Conservation (phyloP, 306 rosid species). For the Sophora flavescens region DNA sequence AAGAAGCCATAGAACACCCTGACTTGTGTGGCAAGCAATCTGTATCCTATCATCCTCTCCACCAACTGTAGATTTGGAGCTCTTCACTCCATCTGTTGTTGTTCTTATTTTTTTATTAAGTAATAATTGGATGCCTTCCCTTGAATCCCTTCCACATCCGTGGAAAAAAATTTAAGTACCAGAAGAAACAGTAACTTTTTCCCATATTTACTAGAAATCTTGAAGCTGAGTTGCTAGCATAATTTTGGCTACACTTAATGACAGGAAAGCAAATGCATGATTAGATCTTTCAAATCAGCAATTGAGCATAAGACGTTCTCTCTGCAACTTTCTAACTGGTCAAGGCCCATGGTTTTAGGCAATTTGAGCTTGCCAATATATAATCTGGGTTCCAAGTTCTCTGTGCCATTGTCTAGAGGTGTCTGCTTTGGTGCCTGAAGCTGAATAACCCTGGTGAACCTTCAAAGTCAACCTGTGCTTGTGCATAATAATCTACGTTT, state of each 20-base stretch:
- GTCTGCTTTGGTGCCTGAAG: conserved; percentile 66
- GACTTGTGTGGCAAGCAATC: conserved; percentile 37
- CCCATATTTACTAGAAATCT: conserved; percentile 39
- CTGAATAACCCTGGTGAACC: conserved; percentile 71
- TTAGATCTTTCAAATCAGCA: conserved; percentile 74
- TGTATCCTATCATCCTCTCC: conserved; percentile 23
- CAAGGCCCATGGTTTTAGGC: conserved; percentile 67
- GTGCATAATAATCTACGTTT: conserved; percentile 42
- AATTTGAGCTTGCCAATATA: conserved; percentile 58
- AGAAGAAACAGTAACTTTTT: background rate
- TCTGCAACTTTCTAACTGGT: conserved; percentile 58
- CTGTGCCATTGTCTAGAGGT: conserved; percentile 53
- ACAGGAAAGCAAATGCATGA: conserved; percentile 84
- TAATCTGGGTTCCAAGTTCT: conserved; percentile 52
- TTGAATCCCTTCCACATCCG: conserved; percentile 27
- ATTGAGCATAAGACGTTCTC: conserved; percentile 66
- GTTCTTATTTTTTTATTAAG: background rate
- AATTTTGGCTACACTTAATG: conserved; percentile 68
- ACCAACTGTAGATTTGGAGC: conserved; percentile 33
- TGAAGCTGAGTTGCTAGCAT: conserved; percentile 57
- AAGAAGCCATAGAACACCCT: conserved; percentile 21
- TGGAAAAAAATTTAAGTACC: conserved; percentile 13
- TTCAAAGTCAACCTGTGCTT: conserved; percentile 50
- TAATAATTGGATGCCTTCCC: conserved; percentile 20
- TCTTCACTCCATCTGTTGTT: background rate